Evolutionary conservation across 2,329 filamentous ascomycete genomes (phyloP).

Genomic region (Diplocarpon mali): DNA sequence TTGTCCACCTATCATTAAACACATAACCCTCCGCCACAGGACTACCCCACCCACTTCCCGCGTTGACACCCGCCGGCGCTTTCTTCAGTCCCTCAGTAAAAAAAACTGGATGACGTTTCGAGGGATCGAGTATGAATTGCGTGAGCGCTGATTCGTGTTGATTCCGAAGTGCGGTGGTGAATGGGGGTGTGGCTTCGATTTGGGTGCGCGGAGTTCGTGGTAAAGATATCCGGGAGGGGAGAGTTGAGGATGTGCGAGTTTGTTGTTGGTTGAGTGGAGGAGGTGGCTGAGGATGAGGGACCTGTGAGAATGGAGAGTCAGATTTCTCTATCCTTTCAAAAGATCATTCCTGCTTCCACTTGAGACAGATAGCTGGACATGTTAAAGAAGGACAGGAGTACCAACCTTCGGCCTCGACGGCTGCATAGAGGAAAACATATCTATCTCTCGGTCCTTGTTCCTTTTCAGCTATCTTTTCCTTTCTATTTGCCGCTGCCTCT

Average conservation of each 20-base stretch:
- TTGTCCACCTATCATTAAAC: conserved; percentile 36
- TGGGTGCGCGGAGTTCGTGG: conserved; percentile 28
- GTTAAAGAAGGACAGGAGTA: not conserved
- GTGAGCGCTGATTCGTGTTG: conserved; percentile 10
- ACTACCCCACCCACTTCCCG: conserved; percentile 27
- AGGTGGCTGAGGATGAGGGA: conserved; percentile 3
- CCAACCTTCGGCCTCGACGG: conserved; percentile 15
- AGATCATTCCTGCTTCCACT: not conserved
- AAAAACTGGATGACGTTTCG: conserved; percentile 62
- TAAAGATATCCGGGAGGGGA: not conserved
- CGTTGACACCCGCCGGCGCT: conserved; percentile 33
- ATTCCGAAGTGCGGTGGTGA: conserved; percentile 8
- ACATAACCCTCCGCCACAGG: conserved; percentile 51
- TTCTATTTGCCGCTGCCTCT: too few species aligned
- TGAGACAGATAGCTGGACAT: not conserved
- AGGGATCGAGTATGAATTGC: conserved; percentile 33
- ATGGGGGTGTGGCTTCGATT: conserved; percentile 37
- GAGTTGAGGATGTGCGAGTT: conserved; percentile 3
- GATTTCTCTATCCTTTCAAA: not conserved
- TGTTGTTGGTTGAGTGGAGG: conserved; percentile 15
- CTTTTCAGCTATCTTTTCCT: too few species aligned
- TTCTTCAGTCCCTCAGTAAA: conserved; percentile 55
- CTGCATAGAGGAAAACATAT: conserved; percentile 18
- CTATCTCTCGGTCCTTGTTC: too few species aligned
- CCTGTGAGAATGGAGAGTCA: conserved; percentile 1